These are phyloP conservation scores for Alternaria sp. DNA, from an alignment of 2,329 filamentous ascomycete genomes.

Conservation along the genomic window DNA sequence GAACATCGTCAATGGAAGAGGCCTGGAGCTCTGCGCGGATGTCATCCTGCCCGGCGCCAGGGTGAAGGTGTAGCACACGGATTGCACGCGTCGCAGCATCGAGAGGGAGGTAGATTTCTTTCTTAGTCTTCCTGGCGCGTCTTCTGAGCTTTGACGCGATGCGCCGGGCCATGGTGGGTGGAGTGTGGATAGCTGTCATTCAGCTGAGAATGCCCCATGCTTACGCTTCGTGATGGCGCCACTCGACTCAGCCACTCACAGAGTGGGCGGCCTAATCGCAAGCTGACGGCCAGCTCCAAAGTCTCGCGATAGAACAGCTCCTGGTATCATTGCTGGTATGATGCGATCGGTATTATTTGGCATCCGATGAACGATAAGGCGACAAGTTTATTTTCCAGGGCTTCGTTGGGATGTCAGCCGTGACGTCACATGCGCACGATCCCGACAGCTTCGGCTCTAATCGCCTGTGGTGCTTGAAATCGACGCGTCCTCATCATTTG, in stretches of 20 bases:
- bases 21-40: constrained; percentile 10
- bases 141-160: constrained; percentile 2
- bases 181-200: background rate
- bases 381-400: background rate
- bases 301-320: background rate
- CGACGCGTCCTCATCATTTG: background rate
- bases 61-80: constrained; percentile 13
- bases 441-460: background rate
- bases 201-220: background rate
- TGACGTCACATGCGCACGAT: constrained; percentile 10
- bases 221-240: background rate
- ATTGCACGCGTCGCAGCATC: constrained; percentile 1
- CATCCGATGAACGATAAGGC: background rate
- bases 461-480: background rate
- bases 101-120: background rate
- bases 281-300: background rate
- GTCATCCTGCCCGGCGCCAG: constrained; percentile 9
- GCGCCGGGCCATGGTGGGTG: background rate
- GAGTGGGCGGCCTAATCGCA: background rate
- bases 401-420: background rate
- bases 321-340: background rate
- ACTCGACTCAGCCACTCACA: background rate
- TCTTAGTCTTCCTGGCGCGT: background rate
- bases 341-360: background rate
- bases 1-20: constrained; percentile 6